Evolutionary conservation across 345 rosid species (phyloP).

Genomic region (Hibiscus trionum): DNA sequence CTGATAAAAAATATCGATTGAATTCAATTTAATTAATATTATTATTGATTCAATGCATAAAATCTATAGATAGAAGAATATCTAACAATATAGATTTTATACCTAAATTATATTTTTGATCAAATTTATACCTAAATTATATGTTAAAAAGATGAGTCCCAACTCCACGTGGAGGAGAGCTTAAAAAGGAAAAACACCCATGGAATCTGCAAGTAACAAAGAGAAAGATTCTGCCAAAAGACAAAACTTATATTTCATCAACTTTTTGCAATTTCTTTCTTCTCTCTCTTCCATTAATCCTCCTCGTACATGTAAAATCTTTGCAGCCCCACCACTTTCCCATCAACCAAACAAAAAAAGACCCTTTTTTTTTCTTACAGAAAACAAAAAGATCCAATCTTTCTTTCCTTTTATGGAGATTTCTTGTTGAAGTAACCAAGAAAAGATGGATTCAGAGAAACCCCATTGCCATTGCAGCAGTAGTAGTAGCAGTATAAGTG

Average conservation of each 20-base stretch:
- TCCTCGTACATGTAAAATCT: not conserved
- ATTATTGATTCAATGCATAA: too few relatives aligned
- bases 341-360: slow-evolving; percentile 8
- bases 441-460: slow-evolving; percentile 54
- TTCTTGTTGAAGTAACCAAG: not conserved
- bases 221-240: slow-evolving; percentile 18
- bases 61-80: too few relatives aligned
- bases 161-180: too few relatives aligned
- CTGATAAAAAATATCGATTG: too few relatives aligned
- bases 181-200: not conserved
- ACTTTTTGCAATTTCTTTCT: not conserved
- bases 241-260: slow-evolving; percentile 23
- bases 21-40: too few relatives aligned
- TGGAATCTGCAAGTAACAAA: not conserved
- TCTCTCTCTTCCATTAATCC: not conserved
- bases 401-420: not conserved
- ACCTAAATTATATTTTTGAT: too few relatives aligned
- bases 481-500: slow-evolving; percentile 35
- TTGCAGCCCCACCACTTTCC: not conserved
- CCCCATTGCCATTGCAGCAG: slow-evolving; percentile 58
- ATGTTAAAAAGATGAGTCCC: too few relatives aligned
- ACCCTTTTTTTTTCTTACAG: not conserved
- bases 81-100: too few relatives aligned
- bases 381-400: not conserved
- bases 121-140: too few relatives aligned